Percentiles rank a stretch among this genome's conserved stretches.
phyloP scores from a whole-genome alignment of 345 rosid genomes.

The Psidium guajava region DNA sequence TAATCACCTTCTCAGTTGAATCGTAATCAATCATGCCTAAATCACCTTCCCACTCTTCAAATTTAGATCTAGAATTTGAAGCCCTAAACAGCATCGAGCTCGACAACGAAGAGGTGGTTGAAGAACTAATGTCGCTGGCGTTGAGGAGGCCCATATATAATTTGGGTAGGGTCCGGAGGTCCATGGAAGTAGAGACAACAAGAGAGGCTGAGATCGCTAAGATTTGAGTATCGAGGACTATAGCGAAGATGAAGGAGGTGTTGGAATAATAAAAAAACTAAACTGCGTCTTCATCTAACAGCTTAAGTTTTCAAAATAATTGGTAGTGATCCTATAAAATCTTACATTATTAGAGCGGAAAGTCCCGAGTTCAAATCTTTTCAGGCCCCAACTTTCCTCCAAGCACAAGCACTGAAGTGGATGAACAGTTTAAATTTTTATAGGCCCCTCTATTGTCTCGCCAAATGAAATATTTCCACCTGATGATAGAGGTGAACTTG shows the following conservation, averaged over 20 bases:
- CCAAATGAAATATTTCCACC: too few relatives aligned
- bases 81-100: constrained; percentile 62
- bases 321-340: too few relatives aligned
- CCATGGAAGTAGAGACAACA: constrained; percentile 31
- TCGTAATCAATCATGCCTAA: constrained; percentile 68
- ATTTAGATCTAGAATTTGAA: constrained; percentile 49
- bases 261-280: too few relatives aligned
- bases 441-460: too few relatives aligned
- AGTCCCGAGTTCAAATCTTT: too few relatives aligned
- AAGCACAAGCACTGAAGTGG: too few relatives aligned
- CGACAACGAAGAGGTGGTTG: constrained; percentile 58
- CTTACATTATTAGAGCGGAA: too few relatives aligned
- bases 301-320: too few relatives aligned
- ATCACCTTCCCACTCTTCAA: constrained; percentile 48
- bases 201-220: constrained; percentile 75
- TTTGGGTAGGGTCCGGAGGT: constrained; percentile 38
- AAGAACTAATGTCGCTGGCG: constrained; percentile 31
- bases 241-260: constrained; percentile 51
- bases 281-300: too few relatives aligned
- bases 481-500: too few relatives aligned
- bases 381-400: too few relatives aligned
- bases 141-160: constrained; percentile 14
- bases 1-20: constrained; percentile 18
- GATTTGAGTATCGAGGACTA: constrained; percentile 46
- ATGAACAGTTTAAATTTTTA: too few relatives aligned